These are phyloP conservation scores for Paramecium caudatum DNA, from an alignment of 73 alveolate species.

Conservation along the genomic window DNA sequence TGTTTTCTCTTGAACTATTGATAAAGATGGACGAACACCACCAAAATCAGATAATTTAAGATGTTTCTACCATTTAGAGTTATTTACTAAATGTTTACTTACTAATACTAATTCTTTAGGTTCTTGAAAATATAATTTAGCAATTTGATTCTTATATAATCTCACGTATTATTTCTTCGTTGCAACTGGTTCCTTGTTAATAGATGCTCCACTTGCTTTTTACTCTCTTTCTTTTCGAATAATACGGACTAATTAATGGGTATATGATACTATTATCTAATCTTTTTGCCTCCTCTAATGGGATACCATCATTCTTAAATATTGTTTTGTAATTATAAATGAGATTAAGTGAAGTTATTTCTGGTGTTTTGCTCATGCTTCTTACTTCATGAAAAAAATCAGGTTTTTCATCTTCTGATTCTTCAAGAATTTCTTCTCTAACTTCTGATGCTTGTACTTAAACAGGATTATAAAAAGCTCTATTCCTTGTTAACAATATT, in stretches of 20 bases:
- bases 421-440: conserved; percentile 15
- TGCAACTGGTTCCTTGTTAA: conserved; percentile 5
- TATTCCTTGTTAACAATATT: not conserved
- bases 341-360: not conserved
- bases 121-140: conserved; percentile 6
- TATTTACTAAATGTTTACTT: not conserved
- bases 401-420: conserved; percentile 33
- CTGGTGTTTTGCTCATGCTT: conserved; percentile 11
- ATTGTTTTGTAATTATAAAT: conserved; percentile 49
- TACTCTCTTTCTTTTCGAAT: conserved; percentile 48
- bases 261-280: conserved; percentile 36
- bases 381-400: conserved; percentile 29
- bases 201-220: conserved; percentile 21
- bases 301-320: conserved; percentile 47
- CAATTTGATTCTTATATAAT: conserved; percentile 10
- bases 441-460: not conserved
- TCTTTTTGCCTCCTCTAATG: conserved; percentile 33
- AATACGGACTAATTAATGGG: conserved; percentile 2
- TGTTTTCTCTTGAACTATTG: conserved; percentile 46
- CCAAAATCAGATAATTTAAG: conserved; percentile 47
- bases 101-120: not conserved
- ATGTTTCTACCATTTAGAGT: not conserved
- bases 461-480: conserved; percentile 26
- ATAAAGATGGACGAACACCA: conserved; percentile 16
- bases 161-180: conserved; percentile 48